phyloP scores from a whole-genome alignment of 805 yeast genomes.

The Pichia cabralensis region DNA sequence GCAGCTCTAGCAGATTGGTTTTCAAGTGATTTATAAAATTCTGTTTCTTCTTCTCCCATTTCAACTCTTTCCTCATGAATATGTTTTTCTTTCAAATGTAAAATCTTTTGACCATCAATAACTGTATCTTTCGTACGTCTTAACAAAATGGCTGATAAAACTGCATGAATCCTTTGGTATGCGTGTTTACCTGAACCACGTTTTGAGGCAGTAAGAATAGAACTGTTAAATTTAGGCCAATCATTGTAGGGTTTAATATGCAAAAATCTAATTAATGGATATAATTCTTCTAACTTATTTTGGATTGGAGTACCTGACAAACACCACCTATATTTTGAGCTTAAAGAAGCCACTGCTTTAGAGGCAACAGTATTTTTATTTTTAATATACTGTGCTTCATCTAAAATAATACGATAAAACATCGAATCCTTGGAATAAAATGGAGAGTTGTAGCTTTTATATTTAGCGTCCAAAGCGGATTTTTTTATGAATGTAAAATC shows the following conservation, averaged over 20 bases:
- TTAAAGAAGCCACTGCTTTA: conserved; percentile 33
- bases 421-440: conserved; percentile 42
- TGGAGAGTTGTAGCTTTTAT: conserved; percentile 46
- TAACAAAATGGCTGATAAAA: conserved; percentile 63
- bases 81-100: conserved; percentile 57
- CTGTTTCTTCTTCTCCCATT: conserved; percentile 46
- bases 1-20: conserved; percentile 43
- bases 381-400: conserved; percentile 49
- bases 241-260: conserved; percentile 55
- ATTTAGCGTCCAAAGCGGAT: conserved; percentile 24
- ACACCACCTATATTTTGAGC: conserved; percentile 35
- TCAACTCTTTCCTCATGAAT: conserved; percentile 36
- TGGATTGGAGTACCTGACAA: conserved; percentile 54
- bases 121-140: conserved; percentile 63
- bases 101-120: conserved; percentile 72
- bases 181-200: conserved; percentile 25
- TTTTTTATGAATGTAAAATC: conserved; percentile 26
- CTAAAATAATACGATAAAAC: conserved; percentile 43
- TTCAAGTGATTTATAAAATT: conserved; percentile 52
- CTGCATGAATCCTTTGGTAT: conserved; percentile 51
- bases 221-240: conserved; percentile 42
- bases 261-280: conserved; percentile 41
- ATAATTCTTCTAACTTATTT: conserved; percentile 44
- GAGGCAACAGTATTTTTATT: conserved; percentile 40
- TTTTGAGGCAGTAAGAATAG: conserved; percentile 50